Conservation (phyloP, 768 basidiomycete genomes). For the Chalciporus sphaerocephalus region DNA sequence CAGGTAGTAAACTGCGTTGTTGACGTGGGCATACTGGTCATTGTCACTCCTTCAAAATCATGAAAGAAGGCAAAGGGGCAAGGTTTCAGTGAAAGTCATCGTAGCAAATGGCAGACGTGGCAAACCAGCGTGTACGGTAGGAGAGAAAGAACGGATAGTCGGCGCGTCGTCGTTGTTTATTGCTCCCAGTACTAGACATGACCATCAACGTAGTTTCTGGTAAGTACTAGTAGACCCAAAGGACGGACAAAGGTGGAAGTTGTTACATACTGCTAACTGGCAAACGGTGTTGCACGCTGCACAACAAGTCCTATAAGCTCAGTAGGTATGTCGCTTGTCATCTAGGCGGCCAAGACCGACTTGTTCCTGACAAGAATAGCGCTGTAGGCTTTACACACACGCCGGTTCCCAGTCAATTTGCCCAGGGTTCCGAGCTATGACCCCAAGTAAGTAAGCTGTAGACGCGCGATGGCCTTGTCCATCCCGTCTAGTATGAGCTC, state of each 20-base stretch:
- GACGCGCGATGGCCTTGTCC: background rate
- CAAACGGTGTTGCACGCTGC: too few species aligned
- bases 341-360: too few species aligned
- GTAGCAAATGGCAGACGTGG: constrained; percentile 1
- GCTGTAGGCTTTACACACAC: too few species aligned
- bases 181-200: constrained; percentile 2
- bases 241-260: too few species aligned
- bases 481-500: background rate
- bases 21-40: constrained; percentile 79
- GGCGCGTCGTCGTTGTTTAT: constrained; percentile 40
- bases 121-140: constrained; percentile 68
- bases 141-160: constrained; percentile 59
- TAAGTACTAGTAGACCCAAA: too few species aligned
- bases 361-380: too few species aligned
- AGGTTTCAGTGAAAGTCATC: background rate
- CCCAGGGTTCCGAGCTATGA: too few species aligned
- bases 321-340: too few species aligned
- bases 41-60: constrained; percentile 76
- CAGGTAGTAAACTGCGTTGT: constrained; percentile 78
- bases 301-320: too few species aligned
- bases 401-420: too few species aligned
- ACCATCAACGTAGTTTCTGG: too few species aligned
- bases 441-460: background rate
- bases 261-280: too few species aligned
- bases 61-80: background rate